Evolutionary conservation across 805 yeast genomes (phyloP).

Genomic region (Kazachstania psychrophila): DNA sequence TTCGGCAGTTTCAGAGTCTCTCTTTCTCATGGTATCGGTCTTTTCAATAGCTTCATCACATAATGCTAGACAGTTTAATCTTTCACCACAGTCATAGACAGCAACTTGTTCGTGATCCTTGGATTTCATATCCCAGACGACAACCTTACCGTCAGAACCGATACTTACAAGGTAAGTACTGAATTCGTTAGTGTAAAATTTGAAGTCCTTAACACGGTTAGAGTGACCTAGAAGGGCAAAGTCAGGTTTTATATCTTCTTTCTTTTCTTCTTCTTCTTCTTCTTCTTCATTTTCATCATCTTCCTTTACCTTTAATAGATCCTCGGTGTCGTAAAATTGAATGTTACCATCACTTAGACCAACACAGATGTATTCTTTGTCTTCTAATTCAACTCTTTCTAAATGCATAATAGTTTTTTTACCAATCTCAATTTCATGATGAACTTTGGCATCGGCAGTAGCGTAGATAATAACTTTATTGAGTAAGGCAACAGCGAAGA

Average conservation of each 20-base stretch:
- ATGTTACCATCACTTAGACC: conserved; percentile 70
- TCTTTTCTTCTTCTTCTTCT: conserved; percentile 12
- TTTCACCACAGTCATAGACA: conserved; percentile 81
- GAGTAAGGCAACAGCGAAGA: conserved; percentile 66
- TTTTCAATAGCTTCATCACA: conserved; percentile 75
- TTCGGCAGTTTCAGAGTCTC: conserved; percentile 43
- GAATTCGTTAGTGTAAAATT: conserved; percentile 38
- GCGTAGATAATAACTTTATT: conserved; percentile 56
- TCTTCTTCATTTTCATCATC: conserved; percentile 16
- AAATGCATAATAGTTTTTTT: conserved; percentile 55
- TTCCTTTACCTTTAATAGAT: conserved; percentile 22
- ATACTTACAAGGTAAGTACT: conserved; percentile 57
- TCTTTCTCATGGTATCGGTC: conserved; percentile 55
- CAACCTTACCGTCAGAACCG: conserved; percentile 88
- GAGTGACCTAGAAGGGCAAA: conserved; percentile 73
- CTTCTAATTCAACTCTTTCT: conserved; percentile 36
- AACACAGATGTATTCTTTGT: conserved; percentile 46
- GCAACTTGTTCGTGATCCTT: conserved; percentile 64
- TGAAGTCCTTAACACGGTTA: conserved; percentile 72
- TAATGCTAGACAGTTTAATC: conserved; percentile 76
- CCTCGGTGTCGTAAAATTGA: conserved; percentile 41
- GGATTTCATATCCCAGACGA: conserved; percentile 69
- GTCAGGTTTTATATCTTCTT: conserved; percentile 33
- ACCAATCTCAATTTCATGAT: conserved; percentile 42
- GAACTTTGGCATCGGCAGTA: conserved; percentile 51